Evolutionary conservation across 2,329 filamentous ascomycete genomes (phyloP), one percentile per base, ranked within the genome.

Genomic region (Chaetomium strumarium): DNA sequence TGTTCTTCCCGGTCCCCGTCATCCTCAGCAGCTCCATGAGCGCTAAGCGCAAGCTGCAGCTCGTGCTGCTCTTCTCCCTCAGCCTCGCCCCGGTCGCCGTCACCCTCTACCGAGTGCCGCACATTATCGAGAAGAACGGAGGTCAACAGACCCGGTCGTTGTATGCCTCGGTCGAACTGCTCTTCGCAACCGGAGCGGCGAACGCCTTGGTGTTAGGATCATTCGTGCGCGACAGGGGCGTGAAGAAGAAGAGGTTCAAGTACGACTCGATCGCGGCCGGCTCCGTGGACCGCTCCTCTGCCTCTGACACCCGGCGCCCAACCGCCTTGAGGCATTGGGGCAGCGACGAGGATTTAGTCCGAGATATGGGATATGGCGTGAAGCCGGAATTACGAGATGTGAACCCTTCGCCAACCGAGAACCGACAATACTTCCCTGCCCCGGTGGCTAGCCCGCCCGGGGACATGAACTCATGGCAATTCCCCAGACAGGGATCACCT

Each of bases 201-300:
- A 99, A 97, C 66, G 85, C 86, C 3, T 77, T 99, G 17, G 88
- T 96, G 1, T 80, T 99, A 2, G 92, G 92, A 12, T 95, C 91
- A 0, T 97, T 97, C 64, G 83, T 97, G 29, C 82, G 92, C 13
- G 92, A 97, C 66, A 81, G 89, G 49, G 93, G 93, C 24, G 74
- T 90, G 38, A 97, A 97, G 75, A 96, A 95, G 70, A 78, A 79
- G 52, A 93, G 90, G 65, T 96, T 88, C 71, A 85, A 85, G 49
- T 78, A 81, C 56, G 76, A 76, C 14, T 82, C 84, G 1, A 72
- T 76, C 12, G 72, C 79, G 4, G 77, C 78, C 40, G 81, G 82
- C 38, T 90, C 87, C 1, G 72, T 86, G 37, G 84, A 82, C 46
- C 75, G 70, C 40, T 68, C 69, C 3, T 64, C 65, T 1, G 65